phyloP scores from a whole-genome alignment of 305 asterid species.

The Plantago rigida region DNA sequence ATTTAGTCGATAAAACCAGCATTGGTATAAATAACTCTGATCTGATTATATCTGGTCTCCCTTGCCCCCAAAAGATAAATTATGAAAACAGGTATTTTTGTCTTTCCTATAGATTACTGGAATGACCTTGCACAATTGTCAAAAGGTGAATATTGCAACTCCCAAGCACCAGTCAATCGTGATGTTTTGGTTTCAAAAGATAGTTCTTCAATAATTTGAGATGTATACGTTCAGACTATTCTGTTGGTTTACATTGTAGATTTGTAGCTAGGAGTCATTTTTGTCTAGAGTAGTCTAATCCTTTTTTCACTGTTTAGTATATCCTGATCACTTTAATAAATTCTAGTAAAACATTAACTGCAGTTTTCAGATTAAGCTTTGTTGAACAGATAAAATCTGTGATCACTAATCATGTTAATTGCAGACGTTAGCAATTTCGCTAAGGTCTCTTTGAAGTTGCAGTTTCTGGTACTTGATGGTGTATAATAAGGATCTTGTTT shows the following conservation, averaged over 20 bases:
- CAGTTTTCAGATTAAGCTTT: neutral
- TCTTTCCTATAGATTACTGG: neutral
- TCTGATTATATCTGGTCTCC: too few species aligned
- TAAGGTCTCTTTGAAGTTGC: neutral
- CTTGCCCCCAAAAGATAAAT: too few species aligned
- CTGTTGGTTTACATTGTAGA: neutral
- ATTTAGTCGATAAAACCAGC: neutral
- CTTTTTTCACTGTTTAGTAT: neutral
- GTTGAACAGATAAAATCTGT: neutral
- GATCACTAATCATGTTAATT: too few species aligned
- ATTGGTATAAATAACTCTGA: neutral
- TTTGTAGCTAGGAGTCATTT: neutral
- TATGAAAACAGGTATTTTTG: neutral
- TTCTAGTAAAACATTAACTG: too few species aligned
- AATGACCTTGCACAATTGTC: neutral
- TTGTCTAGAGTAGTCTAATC: neutral
- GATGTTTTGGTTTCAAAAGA: neutral
- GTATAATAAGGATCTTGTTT: neutral
- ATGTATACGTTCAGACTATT: neutral
- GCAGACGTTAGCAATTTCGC: neutral
- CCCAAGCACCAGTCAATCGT: neutral
- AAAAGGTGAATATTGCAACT: neutral
- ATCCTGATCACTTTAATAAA: neutral
- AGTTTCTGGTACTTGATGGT: neutral
- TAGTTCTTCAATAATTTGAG: neutral